These are phyloP conservation scores for Xerophyta viscosa DNA, from an alignment of 106 monocot species.

Conservation along the genomic window DNA sequence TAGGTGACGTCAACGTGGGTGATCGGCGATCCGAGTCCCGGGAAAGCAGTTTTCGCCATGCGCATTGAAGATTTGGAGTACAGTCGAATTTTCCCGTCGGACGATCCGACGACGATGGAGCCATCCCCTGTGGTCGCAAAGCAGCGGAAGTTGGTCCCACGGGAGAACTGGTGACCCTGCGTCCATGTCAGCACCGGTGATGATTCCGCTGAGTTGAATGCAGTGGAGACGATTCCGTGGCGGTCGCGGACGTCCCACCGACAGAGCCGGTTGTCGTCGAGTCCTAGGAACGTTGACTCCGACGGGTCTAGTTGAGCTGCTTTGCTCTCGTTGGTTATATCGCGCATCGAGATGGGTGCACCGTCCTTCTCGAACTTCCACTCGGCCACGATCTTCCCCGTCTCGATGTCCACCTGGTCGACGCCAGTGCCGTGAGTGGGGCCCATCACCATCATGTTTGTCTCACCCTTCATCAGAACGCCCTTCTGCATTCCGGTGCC, in stretches of 20 bases:
- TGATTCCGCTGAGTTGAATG: conserved; percentile 32
- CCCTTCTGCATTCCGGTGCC: conserved; percentile 50
- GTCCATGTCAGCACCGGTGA: conserved; percentile 73
- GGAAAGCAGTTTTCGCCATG: conserved; percentile 96
- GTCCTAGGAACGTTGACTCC: conserved; percentile 73
- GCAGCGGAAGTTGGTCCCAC: conserved; percentile 85
- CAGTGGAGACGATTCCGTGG: conserved; percentile 63
- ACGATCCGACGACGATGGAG: conserved; percentile 76
- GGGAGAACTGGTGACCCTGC: conserved; percentile 63
- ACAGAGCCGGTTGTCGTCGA: conserved; percentile 81
- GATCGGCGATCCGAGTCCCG: conserved; percentile 73
- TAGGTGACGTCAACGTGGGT: conserved; percentile 90
- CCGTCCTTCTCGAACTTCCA: conserved; percentile 96
- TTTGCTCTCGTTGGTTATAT: conserved; percentile 81
- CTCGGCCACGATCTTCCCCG: conserved; percentile 68
- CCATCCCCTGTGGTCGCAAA: conserved; percentile 86
- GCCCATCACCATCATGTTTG: conserved; percentile 88
- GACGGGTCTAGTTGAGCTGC: conserved; percentile 76
- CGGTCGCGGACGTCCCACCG: conserved; percentile 86
- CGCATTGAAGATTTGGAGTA: conserved; percentile 89
- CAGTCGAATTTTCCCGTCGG: conserved; percentile 85
- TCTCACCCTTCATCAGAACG: conserved; percentile 74
- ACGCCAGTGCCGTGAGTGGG: conserved; percentile 61
- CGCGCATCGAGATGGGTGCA: conserved; percentile 66
- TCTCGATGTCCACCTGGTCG: conserved; percentile 80